These are phyloP conservation scores for Ganoderma resinaceum DNA, from an alignment of 1,284 basidiomycete genomes.

Conservation along the genomic window DNA sequence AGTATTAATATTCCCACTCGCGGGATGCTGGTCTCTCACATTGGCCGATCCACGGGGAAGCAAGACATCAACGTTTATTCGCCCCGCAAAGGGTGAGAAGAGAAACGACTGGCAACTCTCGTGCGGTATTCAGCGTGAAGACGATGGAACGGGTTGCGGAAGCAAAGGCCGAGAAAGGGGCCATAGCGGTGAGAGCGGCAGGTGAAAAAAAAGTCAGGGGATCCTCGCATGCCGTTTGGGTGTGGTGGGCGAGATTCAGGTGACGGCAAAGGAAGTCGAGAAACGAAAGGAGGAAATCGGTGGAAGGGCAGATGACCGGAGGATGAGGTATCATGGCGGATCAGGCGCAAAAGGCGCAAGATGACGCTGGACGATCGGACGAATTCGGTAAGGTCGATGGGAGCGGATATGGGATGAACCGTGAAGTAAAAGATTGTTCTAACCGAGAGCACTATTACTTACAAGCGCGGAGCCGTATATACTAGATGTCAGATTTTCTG, in stretches of 20 bases:
- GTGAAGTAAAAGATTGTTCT: slow-evolving; percentile 14
- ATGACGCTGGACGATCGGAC: slow-evolving; percentile 28
- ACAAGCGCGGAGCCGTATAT: background rate
- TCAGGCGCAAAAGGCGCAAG: slow-evolving; percentile 24
- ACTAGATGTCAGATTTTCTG: background rate
- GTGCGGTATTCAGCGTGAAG: slow-evolving; percentile 19
- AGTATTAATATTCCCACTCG: background rate
- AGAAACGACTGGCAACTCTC: slow-evolving; percentile 19
- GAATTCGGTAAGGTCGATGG: slow-evolving; percentile 23
- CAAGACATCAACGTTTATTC: slow-evolving; percentile 22
- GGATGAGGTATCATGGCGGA: slow-evolving; percentile 27
- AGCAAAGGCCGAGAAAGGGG: slow-evolving; percentile 20
- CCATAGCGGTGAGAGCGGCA: slow-evolving; percentile 20
- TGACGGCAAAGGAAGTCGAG: slow-evolving; percentile 22
- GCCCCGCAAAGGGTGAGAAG: slow-evolving; percentile 22
- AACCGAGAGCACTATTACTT: slow-evolving; percentile 1
- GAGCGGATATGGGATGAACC: slow-evolving; percentile 23
- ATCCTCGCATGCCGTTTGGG: slow-evolving; percentile 23
- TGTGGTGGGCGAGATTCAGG: slow-evolving; percentile 20
- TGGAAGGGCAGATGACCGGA: slow-evolving; percentile 29
- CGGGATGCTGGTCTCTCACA: slow-evolving; percentile 14
- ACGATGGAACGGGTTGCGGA: slow-evolving; percentile 15
- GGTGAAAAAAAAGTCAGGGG: slow-evolving; percentile 17
- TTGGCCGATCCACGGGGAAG: slow-evolving; percentile 27
- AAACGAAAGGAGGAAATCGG: slow-evolving; percentile 14